Evolutionary conservation across 2,329 filamentous ascomycete genomes (phyloP).

Genomic region (Aspergillus texensis): DNA sequence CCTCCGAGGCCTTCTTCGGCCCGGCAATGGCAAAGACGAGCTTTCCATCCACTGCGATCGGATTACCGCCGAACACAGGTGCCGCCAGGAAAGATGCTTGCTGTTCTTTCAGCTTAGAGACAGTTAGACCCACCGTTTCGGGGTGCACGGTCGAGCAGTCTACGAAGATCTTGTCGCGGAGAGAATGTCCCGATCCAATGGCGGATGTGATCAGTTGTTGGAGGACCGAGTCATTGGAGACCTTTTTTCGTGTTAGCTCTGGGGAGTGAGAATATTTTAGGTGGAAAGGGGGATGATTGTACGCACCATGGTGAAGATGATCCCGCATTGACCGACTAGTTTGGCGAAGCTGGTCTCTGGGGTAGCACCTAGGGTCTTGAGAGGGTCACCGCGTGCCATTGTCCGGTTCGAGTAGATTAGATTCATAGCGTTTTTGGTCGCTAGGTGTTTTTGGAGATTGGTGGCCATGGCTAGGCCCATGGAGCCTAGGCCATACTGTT

Average conservation of each 20-base stretch:
- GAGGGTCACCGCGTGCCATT: conserved; percentile 39
- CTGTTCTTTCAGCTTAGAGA: conserved; percentile 35
- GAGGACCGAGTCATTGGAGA: conserved; percentile 47
- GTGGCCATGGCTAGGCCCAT: conserved; percentile 50
- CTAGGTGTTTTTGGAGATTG: conserved; percentile 46
- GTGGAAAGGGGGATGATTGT: background rate
- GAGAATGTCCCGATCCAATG: conserved; percentile 27
- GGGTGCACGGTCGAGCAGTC: conserved; percentile 88
- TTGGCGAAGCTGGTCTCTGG: conserved; percentile 37
- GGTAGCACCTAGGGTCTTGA: conserved; percentile 39
- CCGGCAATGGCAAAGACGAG: conserved; percentile 50
- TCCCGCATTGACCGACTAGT: conserved; percentile 38
- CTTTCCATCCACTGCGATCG: conserved; percentile 49
- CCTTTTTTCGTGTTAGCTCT: conserved; percentile 25
- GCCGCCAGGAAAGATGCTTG: conserved; percentile 43
- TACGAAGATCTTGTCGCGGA: conserved; percentile 76
- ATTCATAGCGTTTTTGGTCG: conserved; percentile 31
- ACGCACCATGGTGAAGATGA: conserved; percentile 44
- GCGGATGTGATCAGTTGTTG: conserved; percentile 32
- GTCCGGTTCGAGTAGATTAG: conserved; percentile 47
- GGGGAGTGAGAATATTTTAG: background rate
- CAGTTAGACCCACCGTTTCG: conserved; percentile 56
- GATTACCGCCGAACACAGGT: conserved; percentile 49
- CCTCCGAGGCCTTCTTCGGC: conserved; percentile 34
- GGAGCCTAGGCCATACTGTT: conserved; percentile 47